Evolutionary conservation across 768 basidiomycete genomes (phyloP).

Genomic region (Dacryopinax spathularia): DNA sequence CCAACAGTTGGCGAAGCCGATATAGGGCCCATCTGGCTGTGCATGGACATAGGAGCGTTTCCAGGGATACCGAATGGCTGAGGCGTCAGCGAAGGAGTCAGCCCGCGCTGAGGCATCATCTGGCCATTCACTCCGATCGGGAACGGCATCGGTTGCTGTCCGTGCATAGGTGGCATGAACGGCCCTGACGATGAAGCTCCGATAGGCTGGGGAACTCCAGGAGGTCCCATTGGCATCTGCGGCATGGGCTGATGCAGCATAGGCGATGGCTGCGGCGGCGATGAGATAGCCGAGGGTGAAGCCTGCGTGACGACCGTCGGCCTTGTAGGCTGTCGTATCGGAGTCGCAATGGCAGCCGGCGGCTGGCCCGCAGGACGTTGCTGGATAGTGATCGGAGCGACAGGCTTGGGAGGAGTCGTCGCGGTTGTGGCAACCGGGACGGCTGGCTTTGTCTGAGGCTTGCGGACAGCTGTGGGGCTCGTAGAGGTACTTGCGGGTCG

Average conservation of each 20-base stretch:
- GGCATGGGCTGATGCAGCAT: conserved; percentile 4
- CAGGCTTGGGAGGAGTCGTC: neutral
- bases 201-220: conserved; percentile 1
- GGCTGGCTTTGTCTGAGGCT: neutral
- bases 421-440: neutral
- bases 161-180: neutral
- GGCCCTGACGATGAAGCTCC: neutral
- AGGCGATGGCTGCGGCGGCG: neutral
- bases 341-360: conserved; percentile 2
- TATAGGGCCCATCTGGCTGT: neutral
- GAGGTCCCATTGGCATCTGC: neutral
- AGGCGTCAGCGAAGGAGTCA: neutral
- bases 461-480: neutral
- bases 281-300: neutral
- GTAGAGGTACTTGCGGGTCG: neutral
- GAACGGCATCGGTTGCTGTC: neutral
- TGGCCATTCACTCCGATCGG: neutral
- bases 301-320: neutral
- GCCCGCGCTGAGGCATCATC: neutral
- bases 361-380: conserved; percentile 1
- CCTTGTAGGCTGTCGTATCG: conserved; percentile 3
- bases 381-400: neutral
- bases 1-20: neutral
- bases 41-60: neutral
- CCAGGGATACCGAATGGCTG: neutral